phyloP scores from a whole-genome alignment of 2,329 filamentous ascomycete genomes.

The Aspergillus candidus region DNA sequence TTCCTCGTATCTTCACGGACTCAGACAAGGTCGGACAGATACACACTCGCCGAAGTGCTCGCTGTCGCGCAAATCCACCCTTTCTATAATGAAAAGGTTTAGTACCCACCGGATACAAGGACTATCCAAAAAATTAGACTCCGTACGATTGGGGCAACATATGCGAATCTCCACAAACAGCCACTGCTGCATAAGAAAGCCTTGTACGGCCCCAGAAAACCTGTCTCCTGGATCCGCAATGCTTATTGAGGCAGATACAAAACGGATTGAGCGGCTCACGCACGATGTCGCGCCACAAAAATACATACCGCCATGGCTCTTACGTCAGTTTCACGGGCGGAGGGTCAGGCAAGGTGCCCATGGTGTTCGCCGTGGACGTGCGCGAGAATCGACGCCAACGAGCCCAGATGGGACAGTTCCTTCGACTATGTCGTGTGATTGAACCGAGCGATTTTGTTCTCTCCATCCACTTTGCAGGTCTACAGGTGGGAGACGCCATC shows the following conservation, averaged over 20 bases:
- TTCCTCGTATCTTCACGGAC: too few relatives aligned
- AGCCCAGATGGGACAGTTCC: constrained; percentile 27
- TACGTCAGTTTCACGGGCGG: constrained; percentile 43
- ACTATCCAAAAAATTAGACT: too few relatives aligned
- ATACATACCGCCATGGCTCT: constrained; percentile 33
- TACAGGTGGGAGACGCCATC: constrained; percentile 30
- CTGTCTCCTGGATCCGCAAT: too few relatives aligned
- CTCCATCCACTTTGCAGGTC: constrained; percentile 34
- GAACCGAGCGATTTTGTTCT: constrained; percentile 36
- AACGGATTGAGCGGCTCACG: constrained; percentile 29
- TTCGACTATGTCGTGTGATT: constrained; percentile 27
- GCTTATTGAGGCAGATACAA: constrained; percentile 25
- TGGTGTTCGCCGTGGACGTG: constrained; percentile 40
- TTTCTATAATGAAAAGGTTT: too few relatives aligned
- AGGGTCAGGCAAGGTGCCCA: constrained; percentile 23
- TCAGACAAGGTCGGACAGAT: too few relatives aligned
- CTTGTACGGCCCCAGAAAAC: too few relatives aligned
- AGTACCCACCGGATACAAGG: too few relatives aligned
- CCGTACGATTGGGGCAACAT: too few relatives aligned
- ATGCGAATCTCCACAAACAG: too few relatives aligned
- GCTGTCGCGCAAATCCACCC: too few relatives aligned
- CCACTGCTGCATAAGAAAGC: too few relatives aligned
- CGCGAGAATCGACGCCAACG: constrained; percentile 40
- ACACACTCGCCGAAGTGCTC: too few relatives aligned
- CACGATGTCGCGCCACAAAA: constrained; percentile 27